Base-by-base conservation (phyloP, 2,329 filamentous ascomycete species). In the Nothophaeocryptopus gaeumannii region DNA sequence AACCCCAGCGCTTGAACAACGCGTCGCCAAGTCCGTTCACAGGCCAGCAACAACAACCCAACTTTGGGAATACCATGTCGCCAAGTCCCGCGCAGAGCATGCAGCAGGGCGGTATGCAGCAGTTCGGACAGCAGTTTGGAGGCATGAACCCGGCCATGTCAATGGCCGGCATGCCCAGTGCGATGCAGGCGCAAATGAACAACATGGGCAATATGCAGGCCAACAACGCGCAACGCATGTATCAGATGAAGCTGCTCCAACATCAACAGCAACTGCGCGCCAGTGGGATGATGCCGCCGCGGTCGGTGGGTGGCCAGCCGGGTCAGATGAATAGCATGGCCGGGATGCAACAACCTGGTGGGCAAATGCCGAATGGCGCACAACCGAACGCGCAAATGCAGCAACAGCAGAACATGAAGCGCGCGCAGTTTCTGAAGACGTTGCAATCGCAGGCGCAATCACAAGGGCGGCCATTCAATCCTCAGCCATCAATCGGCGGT, bases 1-100 rank as follows among this genome's bases (percentile, higher is more conserved):
- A 61, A 44, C 55, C 45, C 15, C 80, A 58, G 62, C 63, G 90
- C 64, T 89, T 97, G 69, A 86, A 90, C 58, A 96, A 92, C 39
- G 86, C 89, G 37, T 97, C 93, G 30, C 92, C 93, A 3, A 92
- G 93, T 69, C 89, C 89, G 1, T 96, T 95, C 68, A 62, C 63
- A 2, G 41, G 49, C n/a, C 62, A 61, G 46, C 58, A 57, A 40
- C 59, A 59, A 47, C 53, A 45, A 33, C 50, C 48, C 40, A 60
- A 58, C 34, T 65, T 61, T 47, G 59, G 54, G 32, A 86, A 84
- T 38, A 71, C 71, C 49, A 65, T 66, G 59, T 59, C 63, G 8
- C 63, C 64, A 15, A 52, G 58, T 9, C 56, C 59, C 45, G 47
- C 51, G 15, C 53, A 58, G 45, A 55, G 54, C 39, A 60, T 58